A percentile compares a stretch with the other conserved stretches of the same genome.
Evolutionary conservation across 768 basidiomycete species (phyloP).

Genomic region (Nevesoporus exiguus): DNA sequence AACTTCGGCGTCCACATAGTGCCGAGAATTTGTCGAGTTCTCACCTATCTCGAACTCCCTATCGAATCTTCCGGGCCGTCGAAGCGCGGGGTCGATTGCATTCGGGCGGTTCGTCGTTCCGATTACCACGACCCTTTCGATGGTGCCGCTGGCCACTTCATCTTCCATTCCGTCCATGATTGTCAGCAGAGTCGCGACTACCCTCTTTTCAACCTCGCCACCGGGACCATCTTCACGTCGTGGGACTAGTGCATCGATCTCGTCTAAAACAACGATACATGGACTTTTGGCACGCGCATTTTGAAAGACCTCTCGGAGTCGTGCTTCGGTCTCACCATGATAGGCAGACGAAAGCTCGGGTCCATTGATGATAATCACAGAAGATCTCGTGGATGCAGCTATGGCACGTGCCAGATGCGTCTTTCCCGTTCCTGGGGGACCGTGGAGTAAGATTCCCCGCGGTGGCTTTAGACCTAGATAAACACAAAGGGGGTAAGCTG

Average conservation of each 20-base stretch:
- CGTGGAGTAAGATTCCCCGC: constrained; percentile 91
- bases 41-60: constrained; percentile 92
- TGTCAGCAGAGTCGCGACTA: constrained; percentile 92
- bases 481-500: constrained; percentile 3
- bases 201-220: constrained; percentile 93
- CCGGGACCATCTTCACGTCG: constrained; percentile 84
- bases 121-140: constrained; percentile 81
- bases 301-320: constrained; percentile 83
- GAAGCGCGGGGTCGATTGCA: constrained; percentile 89
- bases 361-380: constrained; percentile 92
- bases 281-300: constrained; percentile 80
- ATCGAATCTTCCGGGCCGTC: constrained; percentile 89
- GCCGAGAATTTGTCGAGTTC: constrained; percentile 14
- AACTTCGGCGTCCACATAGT: not conserved
- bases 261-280: constrained; percentile 92
- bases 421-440: constrained; percentile 97
- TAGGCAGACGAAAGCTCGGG: constrained; percentile 94
- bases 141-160: constrained; percentile 34
- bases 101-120: constrained; percentile 96
- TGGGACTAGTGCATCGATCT: constrained; percentile 93
- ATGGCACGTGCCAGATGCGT: constrained; percentile 95
- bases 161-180: constrained; percentile 89
- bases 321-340: constrained; percentile 95
- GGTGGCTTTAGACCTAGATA: constrained; percentile 85
- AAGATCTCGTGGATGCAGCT: constrained; percentile 79